Conservation (phyloP, 2,329 filamentous ascomycete genomes). For the Penicillium paneum region DNA sequence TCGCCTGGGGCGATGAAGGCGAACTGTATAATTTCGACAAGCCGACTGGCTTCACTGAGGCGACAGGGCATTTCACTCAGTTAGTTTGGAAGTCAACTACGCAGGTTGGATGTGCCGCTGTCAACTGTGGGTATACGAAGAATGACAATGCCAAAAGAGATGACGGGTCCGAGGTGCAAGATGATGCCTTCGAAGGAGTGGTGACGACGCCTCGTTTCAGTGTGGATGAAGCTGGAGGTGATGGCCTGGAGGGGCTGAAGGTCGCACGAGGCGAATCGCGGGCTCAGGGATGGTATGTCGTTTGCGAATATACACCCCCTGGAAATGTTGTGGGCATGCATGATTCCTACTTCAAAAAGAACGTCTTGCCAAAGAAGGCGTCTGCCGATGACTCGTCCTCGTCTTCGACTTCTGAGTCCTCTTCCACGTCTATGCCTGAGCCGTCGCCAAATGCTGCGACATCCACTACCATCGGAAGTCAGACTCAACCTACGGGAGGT, state of each 20-base stretch:
- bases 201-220: slow-evolving; percentile 8
- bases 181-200: slow-evolving; percentile 24
- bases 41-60: slow-evolving; percentile 54
- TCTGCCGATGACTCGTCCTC: slow-evolving; percentile 1
- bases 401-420: slow-evolving; percentile 13
- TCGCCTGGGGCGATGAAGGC: slow-evolving; percentile 64
- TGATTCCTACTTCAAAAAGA: slow-evolving; percentile 31
- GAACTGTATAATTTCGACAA: slow-evolving; percentile 57
- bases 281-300: slow-evolving; percentile 60
- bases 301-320: slow-evolving; percentile 67
- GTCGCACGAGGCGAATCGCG: not conserved
- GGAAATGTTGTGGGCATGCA: slow-evolving; percentile 56
- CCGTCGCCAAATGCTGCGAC: slow-evolving; percentile 15
- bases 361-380: slow-evolving; percentile 25
- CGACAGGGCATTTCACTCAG: slow-evolving; percentile 70
- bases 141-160: slow-evolving; percentile 23
- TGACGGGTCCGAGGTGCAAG: not conserved
- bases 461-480: not conserved
- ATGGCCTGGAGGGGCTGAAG: not conserved
- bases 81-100: slow-evolving; percentile 66
- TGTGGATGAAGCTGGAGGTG: not conserved
- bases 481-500: slow-evolving; percentile 6
- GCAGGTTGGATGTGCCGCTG: slow-evolving; percentile 55
- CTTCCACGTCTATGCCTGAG: slow-evolving; percentile 9
- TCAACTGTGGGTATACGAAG: slow-evolving; percentile 39